A percentile compares a stretch with the other conserved stretches of the same genome.
These are phyloP conservation scores for Fistulinella prunicolor DNA, from an alignment of 768 basidiomycete species.

Conservation along the genomic window DNA sequence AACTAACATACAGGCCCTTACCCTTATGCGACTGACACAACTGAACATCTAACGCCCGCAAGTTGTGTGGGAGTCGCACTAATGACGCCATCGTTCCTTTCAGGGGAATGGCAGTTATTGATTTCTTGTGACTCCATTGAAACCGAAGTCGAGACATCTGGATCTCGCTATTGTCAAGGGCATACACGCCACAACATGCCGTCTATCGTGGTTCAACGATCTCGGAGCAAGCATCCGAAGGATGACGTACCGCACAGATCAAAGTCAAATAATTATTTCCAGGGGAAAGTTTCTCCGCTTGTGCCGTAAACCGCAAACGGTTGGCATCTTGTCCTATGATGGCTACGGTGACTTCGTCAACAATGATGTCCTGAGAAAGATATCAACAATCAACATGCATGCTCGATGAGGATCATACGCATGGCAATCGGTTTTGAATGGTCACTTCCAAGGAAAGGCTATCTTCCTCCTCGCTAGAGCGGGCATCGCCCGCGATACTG, in stretches of 20 bases:
- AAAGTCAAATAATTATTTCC: conserved; percentile 59
- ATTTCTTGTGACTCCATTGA: conserved; percentile 55
- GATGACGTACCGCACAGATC: conserved; percentile 65
- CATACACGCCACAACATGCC: conserved; percentile 64
- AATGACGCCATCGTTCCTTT: conserved; percentile 38
- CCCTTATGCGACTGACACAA: conserved; percentile 53
- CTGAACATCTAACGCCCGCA: conserved; percentile 58
- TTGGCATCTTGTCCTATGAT: conserved; percentile 63
- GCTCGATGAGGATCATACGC: conserved; percentile 49
- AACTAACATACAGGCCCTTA: conserved; percentile 11
- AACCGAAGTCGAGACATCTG: conserved; percentile 61
- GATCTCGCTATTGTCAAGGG: conserved; percentile 66
- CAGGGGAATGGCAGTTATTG: conserved; percentile 14
- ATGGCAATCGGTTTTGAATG: conserved; percentile 67
- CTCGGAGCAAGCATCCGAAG: background rate
- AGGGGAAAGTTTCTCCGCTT: conserved; percentile 43
- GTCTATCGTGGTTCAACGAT: conserved; percentile 38
- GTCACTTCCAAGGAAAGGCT: conserved; percentile 58
- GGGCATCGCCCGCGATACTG: conserved; percentile 44
- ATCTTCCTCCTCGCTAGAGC: conserved; percentile 58
- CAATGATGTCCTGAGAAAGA: conserved; percentile 48
- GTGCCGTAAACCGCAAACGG: conserved; percentile 52
- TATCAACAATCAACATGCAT: conserved; percentile 7
- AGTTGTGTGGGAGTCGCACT: conserved; percentile 63
- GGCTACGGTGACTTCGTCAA: conserved; percentile 61